Conservation (phyloP, 257 asterid genomes). For the Leonotis leonurus region DNA sequence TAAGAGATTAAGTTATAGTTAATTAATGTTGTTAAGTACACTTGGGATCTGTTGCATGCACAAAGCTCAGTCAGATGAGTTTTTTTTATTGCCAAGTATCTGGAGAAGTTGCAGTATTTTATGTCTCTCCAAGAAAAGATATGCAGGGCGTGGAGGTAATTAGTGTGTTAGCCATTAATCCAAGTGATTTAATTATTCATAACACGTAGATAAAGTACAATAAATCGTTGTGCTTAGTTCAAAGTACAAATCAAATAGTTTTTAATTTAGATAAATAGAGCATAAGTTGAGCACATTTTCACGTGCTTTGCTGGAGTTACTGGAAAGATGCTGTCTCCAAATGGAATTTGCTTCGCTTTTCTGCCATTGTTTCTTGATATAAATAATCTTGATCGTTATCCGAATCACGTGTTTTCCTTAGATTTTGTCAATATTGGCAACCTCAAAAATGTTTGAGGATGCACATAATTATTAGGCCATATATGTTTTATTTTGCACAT, state of each 20-base stretch:
- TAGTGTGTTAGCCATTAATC: conserved; percentile 15
- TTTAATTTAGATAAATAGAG: too few relatives aligned
- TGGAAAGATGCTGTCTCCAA: conserved; percentile 36
- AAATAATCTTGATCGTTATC: not conserved
- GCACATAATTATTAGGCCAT: not conserved
- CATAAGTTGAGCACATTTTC: conserved; percentile 33
- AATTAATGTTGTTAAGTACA: conserved; percentile 35
- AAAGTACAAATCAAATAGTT: conserved; percentile 39
- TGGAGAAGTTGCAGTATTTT: conserved; percentile 22
- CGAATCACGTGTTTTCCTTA: not conserved
- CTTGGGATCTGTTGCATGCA: conserved; percentile 41
- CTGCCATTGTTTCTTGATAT: not conserved
- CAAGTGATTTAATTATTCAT: not conserved
- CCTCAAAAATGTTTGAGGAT: not conserved
- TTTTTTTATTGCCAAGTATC: not conserved
- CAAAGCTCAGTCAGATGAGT: conserved; percentile 10
- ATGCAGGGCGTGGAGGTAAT: conserved; percentile 20
- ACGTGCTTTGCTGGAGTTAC: conserved; percentile 23
- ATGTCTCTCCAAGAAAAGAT: not conserved
- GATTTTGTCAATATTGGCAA: not conserved
- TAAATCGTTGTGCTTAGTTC: conserved; percentile 10
- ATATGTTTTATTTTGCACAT: too few relatives aligned
- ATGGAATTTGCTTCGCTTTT: not conserved
- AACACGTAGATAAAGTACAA: conserved; percentile 9
- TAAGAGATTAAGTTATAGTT: conserved; percentile 8